phyloP scores from a whole-genome alignment of 768 basidiomycete species.

The Suillus alpinus region DNA sequence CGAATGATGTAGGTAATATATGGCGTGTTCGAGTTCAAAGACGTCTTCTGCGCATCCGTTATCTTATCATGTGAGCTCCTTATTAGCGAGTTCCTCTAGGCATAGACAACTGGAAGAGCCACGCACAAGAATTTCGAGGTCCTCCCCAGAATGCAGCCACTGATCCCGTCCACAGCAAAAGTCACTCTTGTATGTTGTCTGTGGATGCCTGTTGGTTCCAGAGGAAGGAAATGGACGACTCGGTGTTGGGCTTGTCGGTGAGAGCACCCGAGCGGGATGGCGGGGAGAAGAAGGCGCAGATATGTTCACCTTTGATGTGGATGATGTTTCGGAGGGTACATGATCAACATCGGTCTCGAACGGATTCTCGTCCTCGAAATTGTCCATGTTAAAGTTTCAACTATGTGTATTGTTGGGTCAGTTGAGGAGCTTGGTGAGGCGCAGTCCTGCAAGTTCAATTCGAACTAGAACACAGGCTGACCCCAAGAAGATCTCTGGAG shows the following conservation, averaged over 20 bases:
- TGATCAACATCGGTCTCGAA: constrained; percentile 48
- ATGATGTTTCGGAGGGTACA: constrained; percentile 35
- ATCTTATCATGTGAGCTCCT: constrained; percentile 54
- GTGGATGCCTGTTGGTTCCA: constrained; percentile 51
- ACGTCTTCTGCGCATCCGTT: constrained; percentile 93
- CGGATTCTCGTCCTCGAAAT: constrained; percentile 66
- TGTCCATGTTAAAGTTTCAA: constrained; percentile 20
- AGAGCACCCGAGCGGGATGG: constrained; percentile 42
- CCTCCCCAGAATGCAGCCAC: constrained; percentile 78
- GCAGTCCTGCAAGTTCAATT: background rate
- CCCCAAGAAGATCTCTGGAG: background rate
- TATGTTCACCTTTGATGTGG: constrained; percentile 35
- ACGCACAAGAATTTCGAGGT: constrained; percentile 75
- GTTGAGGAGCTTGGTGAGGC: background rate
- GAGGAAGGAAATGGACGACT: constrained; percentile 51
- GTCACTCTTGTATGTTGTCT: constrained; percentile 63
- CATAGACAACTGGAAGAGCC: background rate
- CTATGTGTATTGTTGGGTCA: background rate
- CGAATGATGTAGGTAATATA: constrained; percentile 95
- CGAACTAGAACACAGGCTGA: background rate
- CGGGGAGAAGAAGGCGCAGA: constrained; percentile 57
- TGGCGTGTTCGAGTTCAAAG: constrained; percentile 78
- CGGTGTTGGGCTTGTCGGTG: constrained; percentile 41
- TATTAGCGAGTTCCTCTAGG: constrained; percentile 4
- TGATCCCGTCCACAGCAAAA: constrained; percentile 77